A percentile compares a stretch with the other conserved stretches of the same genome.
phyloP scores from a whole-genome alignment of 306 rosid species.

The Cucumis cinereus region DNA sequence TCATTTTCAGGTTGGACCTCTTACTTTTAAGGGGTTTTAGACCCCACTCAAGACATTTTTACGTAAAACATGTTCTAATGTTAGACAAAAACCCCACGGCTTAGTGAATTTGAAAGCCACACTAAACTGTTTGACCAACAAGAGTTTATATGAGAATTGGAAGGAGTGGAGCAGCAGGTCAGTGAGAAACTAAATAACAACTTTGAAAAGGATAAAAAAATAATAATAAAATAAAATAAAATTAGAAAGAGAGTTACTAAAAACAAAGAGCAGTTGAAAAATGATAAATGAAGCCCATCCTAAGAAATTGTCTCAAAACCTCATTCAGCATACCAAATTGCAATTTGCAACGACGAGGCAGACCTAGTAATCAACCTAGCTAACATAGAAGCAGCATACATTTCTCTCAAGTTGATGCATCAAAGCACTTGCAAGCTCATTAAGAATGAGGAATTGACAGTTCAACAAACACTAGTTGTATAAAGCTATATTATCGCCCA shows the following conservation, averaged over 20 bases:
- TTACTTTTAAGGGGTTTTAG: not conserved
- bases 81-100: not conserved
- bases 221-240: no score
- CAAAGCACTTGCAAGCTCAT: not conserved
- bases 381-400: not conserved
- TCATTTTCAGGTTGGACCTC: not conserved
- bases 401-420: not conserved
- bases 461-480: constrained; percentile 28
- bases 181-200: not conserved
- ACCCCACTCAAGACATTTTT: not conserved
- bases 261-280: not conserved
- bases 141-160: not conserved
- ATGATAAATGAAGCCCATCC: not conserved
- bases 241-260: not conserved
- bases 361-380: not conserved
- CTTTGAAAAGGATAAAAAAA: not conserved
- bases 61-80: not conserved
- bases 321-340: not conserved
- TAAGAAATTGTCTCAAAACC: not conserved
- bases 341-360: not conserved
- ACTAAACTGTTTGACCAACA: not conserved
- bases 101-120: not conserved
- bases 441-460: not conserved
- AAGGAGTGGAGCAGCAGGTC: not conserved
- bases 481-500: not conserved